Conservation (phyloP, 1,139 yeast genomes). For the Pneumocystis sp. region DNA sequence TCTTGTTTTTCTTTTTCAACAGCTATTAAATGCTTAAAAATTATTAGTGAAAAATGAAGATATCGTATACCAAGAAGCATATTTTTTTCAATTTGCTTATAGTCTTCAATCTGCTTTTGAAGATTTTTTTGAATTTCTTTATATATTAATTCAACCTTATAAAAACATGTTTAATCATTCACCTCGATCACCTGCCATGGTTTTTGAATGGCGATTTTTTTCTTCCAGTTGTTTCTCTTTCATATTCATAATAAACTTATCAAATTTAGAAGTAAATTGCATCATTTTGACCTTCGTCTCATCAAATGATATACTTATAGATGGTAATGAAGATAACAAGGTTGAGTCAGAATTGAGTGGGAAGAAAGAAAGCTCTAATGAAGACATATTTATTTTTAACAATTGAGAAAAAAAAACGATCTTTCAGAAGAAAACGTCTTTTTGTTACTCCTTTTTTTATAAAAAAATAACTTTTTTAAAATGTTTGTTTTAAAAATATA, state of each 20-base stretch:
- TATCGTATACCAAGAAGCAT: not conserved
- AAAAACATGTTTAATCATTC: not conserved
- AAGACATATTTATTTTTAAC: not conserved
- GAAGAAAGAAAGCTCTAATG: not conserved
- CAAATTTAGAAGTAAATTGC: conserved; percentile 9
- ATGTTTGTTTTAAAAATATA: not conserved
- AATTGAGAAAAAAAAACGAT: not conserved
- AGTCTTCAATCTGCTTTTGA: not conserved
- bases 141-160: not conserved
- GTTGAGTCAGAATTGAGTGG: not conserved
- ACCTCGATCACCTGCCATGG: conserved; percentile 9
- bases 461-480: not conserved
- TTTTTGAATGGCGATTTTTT: conserved; percentile 3
- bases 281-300: conserved; percentile 6
- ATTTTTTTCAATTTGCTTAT: not conserved
- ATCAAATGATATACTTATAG: not conserved
- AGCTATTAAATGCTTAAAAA: not conserved
- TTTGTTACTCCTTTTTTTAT: not conserved
- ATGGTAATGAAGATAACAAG: not conserved
- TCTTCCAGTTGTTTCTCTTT: conserved; percentile 5
- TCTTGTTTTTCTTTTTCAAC: not conserved
- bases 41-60: not conserved
- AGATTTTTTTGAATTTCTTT: not conserved
- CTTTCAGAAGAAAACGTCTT: not conserved
- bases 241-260: conserved; percentile 7